These are phyloP conservation scores for Phytophthora podocarpi DNA, from an alignment of 352 stramenopile species.

Conservation along the genomic window DNA sequence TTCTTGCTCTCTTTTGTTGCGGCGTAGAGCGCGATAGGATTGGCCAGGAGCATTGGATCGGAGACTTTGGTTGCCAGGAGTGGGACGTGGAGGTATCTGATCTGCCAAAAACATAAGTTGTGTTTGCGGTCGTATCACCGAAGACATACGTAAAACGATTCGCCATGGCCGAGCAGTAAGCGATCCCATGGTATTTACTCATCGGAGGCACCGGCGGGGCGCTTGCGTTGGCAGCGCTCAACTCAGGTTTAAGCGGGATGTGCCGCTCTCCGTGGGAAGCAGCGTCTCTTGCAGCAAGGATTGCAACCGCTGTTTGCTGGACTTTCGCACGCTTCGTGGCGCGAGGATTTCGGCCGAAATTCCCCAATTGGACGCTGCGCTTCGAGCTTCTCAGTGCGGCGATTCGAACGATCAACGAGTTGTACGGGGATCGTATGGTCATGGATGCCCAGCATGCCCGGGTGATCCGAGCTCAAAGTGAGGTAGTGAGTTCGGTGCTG, in stretches of 20 bases:
- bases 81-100: neutral
- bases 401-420: constrained; percentile 15
- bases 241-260: constrained; percentile 8
- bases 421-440: constrained; percentile 34
- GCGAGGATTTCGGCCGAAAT: constrained; percentile 35
- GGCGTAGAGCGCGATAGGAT: too few species aligned
- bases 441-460: constrained; percentile 18
- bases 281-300: constrained; percentile 11
- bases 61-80: constrained; percentile 10
- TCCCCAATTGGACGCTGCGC: constrained; percentile 46
- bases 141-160: neutral
- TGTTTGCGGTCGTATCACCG: constrained; percentile 1
- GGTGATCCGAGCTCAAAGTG: constrained; percentile 33
- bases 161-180: constrained; percentile 4
- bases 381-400: constrained; percentile 41
- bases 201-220: neutral
- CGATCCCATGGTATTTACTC: constrained; percentile 9
- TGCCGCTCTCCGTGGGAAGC: constrained; percentile 34
- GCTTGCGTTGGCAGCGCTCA: constrained; percentile 12
- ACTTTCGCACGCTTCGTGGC: constrained; percentile 21
- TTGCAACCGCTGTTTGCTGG: constrained; percentile 4
- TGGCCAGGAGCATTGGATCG: too few species aligned
- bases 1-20: too few species aligned
- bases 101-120: neutral
- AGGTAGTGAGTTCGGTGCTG: constrained; percentile 18